Evolutionary conservation across 805 yeast species (phyloP), one percentile per base, ranked within the genome.

Genomic region (Vanderwaltozyma tropicalis): DNA sequence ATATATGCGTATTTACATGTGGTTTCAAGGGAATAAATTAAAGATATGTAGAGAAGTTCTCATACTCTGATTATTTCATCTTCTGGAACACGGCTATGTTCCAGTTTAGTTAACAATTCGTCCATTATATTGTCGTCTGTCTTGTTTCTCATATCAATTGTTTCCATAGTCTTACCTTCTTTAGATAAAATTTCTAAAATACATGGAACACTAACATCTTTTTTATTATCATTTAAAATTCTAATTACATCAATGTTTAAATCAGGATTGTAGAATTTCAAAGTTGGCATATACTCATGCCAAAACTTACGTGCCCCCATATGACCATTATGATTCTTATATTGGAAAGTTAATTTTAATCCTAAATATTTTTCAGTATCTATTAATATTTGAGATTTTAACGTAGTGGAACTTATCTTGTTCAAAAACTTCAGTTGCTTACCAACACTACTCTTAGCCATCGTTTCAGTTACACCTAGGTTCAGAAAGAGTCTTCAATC

Each of bases 181-280:
- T 38, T 40, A 5, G 43, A 51, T 14, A 55, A 27, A 16, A 49
- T 40, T 36, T 51, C 55, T 33, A 50, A 35, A 20, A 19, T 44
- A 35, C 58, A 53, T n/a, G 57, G 66, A 29, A 49, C 59, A 30
- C 43, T 46, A n/a, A 30, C 40, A 9, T 39, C 41, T 24, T 50
- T 53, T 20, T 41, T 41, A 36, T 50, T 41, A n/a, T 41, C 41
- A 34, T 62, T 55, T 28, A 66, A 63, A 31, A 81, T 67, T 47
- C 87, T 67, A 12, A 70, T 63, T 26, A 85, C 79, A 18, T 69
- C 67, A 39, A 85, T 75, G 18, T 74, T 70, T 20, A 82, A 52
- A 31, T 65, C 63, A n/a, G 89, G 88, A 58, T 87, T 87, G 63
- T 85, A 88, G 59, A 82, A 87, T 55, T 76, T 78, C 44, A 87